Evolutionary conservation across 2,329 filamentous ascomycete genomes (phyloP), one percentile per base, ranked within the genome.

Genomic region (Plenodomus lindquistii): DNA sequence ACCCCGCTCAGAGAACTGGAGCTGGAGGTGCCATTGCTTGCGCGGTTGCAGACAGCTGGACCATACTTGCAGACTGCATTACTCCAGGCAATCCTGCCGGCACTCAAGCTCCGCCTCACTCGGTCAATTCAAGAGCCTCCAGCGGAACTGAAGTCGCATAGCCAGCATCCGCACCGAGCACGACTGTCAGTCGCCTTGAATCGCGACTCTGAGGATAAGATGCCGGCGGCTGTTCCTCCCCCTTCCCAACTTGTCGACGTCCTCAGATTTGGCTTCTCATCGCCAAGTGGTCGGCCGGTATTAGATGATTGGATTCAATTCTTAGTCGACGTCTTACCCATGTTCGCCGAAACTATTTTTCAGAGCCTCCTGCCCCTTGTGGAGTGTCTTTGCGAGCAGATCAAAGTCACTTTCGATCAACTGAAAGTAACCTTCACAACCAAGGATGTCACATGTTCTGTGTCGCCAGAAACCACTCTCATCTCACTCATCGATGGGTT

Each of bases 231-330:
- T 2, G 55, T 71, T 8, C 40, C 73, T 69, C 82, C 86, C 3
- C 88, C 89, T 17, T 85, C 88, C 2, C 75, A 84, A 15, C 74
- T 99, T n/a, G 81, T 94, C n/a, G 87, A 89, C 54, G 96, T 90
- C 65, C 79, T 99, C 11, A 86, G 91, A 52, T 84, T 85, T 38
- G 94, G 91, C 0, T 86, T 99, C 41, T 85, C 88, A 45, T 89
- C 91, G 3, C 69, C 81, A 2, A 85, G 79, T 44, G 92, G 89
- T 58, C 85, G 90, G 4, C 79, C 85, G 8, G 86, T 95, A 5
- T 77, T 99, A 29, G 92, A 97, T 62, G 92, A 89, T 67, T 99
- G 95, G 95, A 85, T 97, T 9, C 80, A 83, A 22, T 92, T 99
- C 59, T 79, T 99, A 7, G 83, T 85, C 4, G 88, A 93, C 66